These are phyloP conservation scores for Apostasia shenzhenica DNA, from an alignment of 106 monocot genomes.

Conservation along the genomic window DNA sequence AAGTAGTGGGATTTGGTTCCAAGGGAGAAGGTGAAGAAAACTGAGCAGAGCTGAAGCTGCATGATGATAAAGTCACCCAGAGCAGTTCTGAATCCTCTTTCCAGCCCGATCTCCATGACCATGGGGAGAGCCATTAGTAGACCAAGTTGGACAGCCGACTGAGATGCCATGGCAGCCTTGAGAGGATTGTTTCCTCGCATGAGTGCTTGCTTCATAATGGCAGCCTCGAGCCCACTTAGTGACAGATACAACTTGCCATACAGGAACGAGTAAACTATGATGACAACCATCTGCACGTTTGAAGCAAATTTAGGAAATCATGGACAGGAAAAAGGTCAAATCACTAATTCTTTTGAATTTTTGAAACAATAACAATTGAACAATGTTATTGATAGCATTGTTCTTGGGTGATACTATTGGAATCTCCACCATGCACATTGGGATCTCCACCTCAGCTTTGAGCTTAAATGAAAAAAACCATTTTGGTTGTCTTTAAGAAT, in stretches of 20 bases:
- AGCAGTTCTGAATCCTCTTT: conserved; percentile 90
- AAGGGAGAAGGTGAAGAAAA: conserved; percentile 98
- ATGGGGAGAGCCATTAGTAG: conserved; percentile 89
- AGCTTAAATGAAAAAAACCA: too few species aligned
- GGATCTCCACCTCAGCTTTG: too few species aligned
- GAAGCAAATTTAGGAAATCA: background rate
- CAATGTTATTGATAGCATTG: too few species aligned
- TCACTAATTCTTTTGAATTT: too few species aligned
- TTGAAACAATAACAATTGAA: too few species aligned
- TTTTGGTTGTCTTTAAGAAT: too few species aligned
- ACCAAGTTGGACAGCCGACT: conserved; percentile 87
- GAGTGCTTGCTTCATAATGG: conserved; percentile 76
- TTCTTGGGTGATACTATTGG: too few species aligned
- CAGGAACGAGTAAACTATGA: conserved; percentile 80
- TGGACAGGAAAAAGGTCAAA: too few species aligned
- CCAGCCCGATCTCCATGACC: conserved; percentile 98
- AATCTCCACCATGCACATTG: too few species aligned
- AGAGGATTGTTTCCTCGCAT: conserved; percentile 79
- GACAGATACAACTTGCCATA: conserved; percentile 86
- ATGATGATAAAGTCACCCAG: conserved; percentile 90
- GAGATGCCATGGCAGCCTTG: conserved; percentile 91
- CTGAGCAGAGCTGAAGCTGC: conserved; percentile 95
- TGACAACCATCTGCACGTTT: conserved; percentile 64
- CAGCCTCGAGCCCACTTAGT: conserved; percentile 73
- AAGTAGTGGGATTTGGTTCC: conserved; percentile 95